Conservation (phyloP, 1,284 basidiomycete species). For the Austropuccinia psidii region DNA sequence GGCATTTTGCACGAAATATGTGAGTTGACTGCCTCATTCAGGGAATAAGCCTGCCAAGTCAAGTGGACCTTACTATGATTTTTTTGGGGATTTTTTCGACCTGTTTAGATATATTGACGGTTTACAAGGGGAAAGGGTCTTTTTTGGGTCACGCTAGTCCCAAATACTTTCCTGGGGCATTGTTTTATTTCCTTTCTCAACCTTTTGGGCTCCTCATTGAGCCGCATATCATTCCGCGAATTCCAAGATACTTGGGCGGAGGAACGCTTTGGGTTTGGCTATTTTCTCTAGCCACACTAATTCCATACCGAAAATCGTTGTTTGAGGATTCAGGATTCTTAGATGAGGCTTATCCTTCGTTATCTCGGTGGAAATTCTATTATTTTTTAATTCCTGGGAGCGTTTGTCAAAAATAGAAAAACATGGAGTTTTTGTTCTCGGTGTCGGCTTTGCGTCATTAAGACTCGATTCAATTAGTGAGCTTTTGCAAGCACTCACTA, state of each 20-base stretch:
- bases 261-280: slow-evolving; percentile 21
- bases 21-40: slow-evolving; percentile 10
- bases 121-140: background rate
- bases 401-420: too few species aligned
- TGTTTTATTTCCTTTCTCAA: slow-evolving; percentile 22
- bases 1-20: slow-evolving; percentile 21
- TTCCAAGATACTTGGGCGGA: slow-evolving; percentile 1
- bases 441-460: too few species aligned
- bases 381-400: slow-evolving; percentile 5
- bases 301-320: background rate
- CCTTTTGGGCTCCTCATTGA: slow-evolving; percentile 25
- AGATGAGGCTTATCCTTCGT: background rate
- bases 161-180: slow-evolving; percentile 13
- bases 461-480: too few species aligned
- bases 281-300: slow-evolving; percentile 4
- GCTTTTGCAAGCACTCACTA: too few species aligned
- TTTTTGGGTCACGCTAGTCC: too few species aligned
- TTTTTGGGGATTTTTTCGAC: background rate
- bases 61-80: too few species aligned
- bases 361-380: background rate
- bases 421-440: too few species aligned
- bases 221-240: slow-evolving; percentile 22
- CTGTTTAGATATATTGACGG: background rate
- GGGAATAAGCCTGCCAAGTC: background rate
- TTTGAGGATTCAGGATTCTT: background rate